phyloP scores from a whole-genome alignment of 225 moss, liverwort and hornwort genomes.

The Sphagnum tenellum region DNA sequence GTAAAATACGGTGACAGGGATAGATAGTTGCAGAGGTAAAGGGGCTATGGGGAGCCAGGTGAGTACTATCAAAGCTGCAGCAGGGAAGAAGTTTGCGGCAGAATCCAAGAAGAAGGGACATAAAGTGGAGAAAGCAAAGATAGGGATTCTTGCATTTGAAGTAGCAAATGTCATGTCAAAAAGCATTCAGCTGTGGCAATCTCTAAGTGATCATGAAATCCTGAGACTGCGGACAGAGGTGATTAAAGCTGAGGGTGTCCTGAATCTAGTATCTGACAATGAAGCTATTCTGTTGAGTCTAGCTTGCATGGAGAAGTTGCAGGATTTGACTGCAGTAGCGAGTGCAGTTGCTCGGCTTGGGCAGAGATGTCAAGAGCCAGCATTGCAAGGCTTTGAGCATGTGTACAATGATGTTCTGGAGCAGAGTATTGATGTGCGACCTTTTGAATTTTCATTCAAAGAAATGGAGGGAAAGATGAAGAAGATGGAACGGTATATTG shows the following conservation, averaged over 20 bases:
- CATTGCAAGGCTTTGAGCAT: conserved; percentile 74
- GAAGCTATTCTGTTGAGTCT: conserved; percentile 85
- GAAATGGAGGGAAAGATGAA: conserved; percentile 91
- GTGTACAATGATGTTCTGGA: conserved; percentile 73
- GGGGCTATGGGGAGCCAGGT: conserved; percentile 87
- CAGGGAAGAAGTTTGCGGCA: conserved; percentile 48
- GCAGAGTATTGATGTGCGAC: conserved; percentile 65
- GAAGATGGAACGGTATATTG: conserved; percentile 83
- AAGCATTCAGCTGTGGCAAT: conserved; percentile 94
- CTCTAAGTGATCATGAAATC: conserved; percentile 85
- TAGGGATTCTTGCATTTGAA: conserved; percentile 93
- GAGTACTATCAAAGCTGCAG: conserved; percentile 76
- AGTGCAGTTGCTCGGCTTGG: conserved; percentile 86
- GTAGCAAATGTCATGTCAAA: conserved; percentile 99
- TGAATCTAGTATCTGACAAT: conserved; percentile 86
- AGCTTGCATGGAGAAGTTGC: conserved; percentile 97
- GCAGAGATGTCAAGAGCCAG: conserved; percentile 76
- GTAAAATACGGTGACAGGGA: neutral
- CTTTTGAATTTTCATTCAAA: conserved; percentile 55
- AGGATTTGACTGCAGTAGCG: conserved; percentile 93
- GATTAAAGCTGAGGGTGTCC: conserved; percentile 87
- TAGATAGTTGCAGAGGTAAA: neutral
- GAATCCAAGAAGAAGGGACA: conserved; percentile 50
- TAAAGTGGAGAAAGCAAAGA: conserved; percentile 63
- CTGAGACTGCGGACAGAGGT: conserved; percentile 85